A percentile compares a stretch with the other conserved stretches of the same genome.
These are phyloP conservation scores for Pelargonium myrrhifolium DNA, from an alignment of 441 rosid species.

Conservation along the genomic window DNA sequence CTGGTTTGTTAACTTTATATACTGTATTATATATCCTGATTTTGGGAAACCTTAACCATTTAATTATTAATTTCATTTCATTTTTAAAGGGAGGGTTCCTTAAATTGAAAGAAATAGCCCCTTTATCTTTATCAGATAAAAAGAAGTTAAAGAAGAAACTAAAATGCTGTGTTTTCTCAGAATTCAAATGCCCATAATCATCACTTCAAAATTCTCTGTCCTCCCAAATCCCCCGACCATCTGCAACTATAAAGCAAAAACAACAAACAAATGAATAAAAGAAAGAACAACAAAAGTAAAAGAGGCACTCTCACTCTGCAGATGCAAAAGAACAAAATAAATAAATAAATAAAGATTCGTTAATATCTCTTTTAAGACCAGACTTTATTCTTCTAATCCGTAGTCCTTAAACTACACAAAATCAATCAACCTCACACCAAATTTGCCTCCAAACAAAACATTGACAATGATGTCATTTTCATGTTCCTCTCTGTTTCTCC, in stretches of 20 bases:
- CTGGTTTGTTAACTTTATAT: too few species aligned
- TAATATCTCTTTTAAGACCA: neutral
- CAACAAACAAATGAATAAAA: neutral
- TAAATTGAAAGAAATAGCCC: neutral
- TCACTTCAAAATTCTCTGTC: neutral
- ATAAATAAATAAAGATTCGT: too few species aligned
- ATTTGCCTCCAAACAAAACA: neutral
- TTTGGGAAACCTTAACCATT: too few species aligned
- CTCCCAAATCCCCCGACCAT: neutral
- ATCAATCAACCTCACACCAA: neutral
- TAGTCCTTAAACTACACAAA: neutral
- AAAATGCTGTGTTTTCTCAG: neutral
- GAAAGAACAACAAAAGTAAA: too few species aligned
- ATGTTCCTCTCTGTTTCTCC: neutral
- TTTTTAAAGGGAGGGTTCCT: neutral
- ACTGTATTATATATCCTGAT: too few species aligned
- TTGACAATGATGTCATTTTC: neutral
- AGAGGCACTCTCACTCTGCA: too few species aligned
- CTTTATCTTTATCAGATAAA: conserved; percentile 2
- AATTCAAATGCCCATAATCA: conserved; percentile 1
- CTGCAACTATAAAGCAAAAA: neutral
- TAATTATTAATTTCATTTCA: too few species aligned
- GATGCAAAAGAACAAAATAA: too few species aligned
- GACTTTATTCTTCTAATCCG: neutral
- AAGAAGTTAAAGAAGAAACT: neutral